Evolutionary conservation across 1,284 basidiomycete genomes (phyloP), one percentile per base, ranked within the genome.

Genomic region (Leccinum variabile): DNA sequence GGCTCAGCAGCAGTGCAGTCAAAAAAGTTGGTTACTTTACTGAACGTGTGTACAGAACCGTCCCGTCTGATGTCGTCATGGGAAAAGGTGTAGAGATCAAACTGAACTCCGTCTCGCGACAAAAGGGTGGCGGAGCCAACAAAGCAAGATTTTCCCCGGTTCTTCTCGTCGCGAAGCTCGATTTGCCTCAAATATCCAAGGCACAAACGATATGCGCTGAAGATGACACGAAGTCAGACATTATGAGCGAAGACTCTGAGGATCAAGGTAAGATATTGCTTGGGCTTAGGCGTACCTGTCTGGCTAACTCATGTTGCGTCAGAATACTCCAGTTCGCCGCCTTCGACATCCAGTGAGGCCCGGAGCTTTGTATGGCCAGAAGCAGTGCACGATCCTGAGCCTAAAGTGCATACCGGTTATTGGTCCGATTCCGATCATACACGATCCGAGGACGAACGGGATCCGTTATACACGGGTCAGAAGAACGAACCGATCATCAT

Each of bases 61-160:
- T 25, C 8, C 14, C 41, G 2, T 57, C 68, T 63, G 59, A 65
- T 56, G 32, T 61, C 52, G 57, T 61, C 50, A 58, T 37, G 25
- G 52, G 11, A 22, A 7, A 70, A 82, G 80, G 76, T 54, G 63
- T 81, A 53, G 78, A 83, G 75, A 71, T 73, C 59, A 75, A 67
- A 32, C 49, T 73, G 54, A 69, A 72, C 28, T 11, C 44, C 33
- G 32, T 54, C 49, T 58, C 59, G 3, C 68, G 56, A n/a, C 61
- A 30, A 8, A 72, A 62, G 46, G 30, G 63, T 11, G 54, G 53
- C 13, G 10, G 28, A 6, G 63, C 41, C 8, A 74, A 70, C 53
- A 30, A 55, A 1, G 52, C 52, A 28, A 70, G 59, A 56, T 1
- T 35, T 3, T 8, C 33, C 8, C 14, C 56, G 4, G 14, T 71